phyloP scores from a whole-genome alignment of 2,329 filamentous ascomycete species.

The Colletotrichum sp. region DNA sequence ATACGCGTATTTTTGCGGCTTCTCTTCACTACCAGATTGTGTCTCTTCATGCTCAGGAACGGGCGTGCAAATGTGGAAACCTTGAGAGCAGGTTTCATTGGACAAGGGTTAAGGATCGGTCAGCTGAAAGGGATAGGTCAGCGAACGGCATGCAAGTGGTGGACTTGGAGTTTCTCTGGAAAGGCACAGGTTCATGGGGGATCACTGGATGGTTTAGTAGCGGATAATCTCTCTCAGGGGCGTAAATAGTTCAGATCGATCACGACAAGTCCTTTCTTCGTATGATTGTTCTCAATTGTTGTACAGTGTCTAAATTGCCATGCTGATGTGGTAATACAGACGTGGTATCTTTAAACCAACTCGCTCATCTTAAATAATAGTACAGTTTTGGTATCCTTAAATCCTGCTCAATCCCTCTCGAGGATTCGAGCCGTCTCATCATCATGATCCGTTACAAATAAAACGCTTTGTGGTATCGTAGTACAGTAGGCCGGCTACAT shows the following conservation, averaged over 20 bases:
- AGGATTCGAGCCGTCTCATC: background rate
- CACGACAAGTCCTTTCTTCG: background rate
- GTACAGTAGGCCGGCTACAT: background rate
- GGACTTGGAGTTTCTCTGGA: background rate
- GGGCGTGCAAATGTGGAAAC: background rate
- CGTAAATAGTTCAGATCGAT: background rate
- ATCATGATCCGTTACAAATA: background rate
- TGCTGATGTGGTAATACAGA: background rate
- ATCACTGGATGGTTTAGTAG: background rate
- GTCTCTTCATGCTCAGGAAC: background rate
- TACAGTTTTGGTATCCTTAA: background rate
- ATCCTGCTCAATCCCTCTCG: background rate
- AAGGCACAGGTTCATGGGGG: background rate
- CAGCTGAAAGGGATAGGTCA: background rate
- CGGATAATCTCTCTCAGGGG: background rate
- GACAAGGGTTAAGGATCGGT: background rate
- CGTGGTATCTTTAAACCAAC: slow-evolving; percentile 7
- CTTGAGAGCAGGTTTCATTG: background rate
- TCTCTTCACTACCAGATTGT: background rate
- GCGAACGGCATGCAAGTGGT: background rate
- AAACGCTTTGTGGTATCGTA: background rate
- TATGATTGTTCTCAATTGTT: background rate
- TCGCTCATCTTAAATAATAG: background rate
- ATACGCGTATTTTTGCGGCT: too few relatives aligned
- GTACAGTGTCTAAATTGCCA: background rate